These are phyloP conservation scores for Tremella yokohamensis DNA, from an alignment of 768 basidiomycete genomes.

Conservation along the genomic window DNA sequence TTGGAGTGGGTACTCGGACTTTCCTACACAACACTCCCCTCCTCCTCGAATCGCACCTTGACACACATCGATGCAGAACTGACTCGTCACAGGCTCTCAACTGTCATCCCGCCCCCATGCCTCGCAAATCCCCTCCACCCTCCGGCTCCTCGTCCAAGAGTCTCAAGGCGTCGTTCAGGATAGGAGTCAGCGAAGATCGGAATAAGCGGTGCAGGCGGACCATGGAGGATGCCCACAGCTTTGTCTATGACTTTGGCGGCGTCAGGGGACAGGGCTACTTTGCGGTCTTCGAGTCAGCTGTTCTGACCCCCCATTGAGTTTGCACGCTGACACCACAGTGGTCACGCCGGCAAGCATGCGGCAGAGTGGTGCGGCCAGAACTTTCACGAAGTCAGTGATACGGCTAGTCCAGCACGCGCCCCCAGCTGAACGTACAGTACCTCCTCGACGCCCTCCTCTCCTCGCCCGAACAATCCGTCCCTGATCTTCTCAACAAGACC, in stretches of 20 bases:
- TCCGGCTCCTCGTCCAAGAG: neutral
- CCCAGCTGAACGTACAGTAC: slow-evolving; percentile 52
- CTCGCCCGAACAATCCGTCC: slow-evolving; percentile 62
- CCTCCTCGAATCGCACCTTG: neutral
- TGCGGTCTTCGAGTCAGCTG: slow-evolving; percentile 75
- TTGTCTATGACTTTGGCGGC: slow-evolving; percentile 87
- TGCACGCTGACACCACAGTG: slow-evolving; percentile 50
- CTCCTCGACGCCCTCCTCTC: slow-evolving; percentile 68
- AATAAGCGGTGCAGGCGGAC: slow-evolving; percentile 78
- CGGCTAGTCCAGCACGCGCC: neutral
- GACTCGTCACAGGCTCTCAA: slow-evolving; percentile 61
- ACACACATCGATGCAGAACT: slow-evolving; percentile 1
- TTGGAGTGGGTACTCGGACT: slow-evolving; percentile 60
- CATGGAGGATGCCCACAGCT: slow-evolving; percentile 98
- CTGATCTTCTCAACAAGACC: slow-evolving; percentile 85
- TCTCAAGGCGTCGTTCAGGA: slow-evolving; percentile 56
- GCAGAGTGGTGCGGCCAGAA: slow-evolving; percentile 98
- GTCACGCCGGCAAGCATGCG: slow-evolving; percentile 96
- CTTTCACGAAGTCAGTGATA: slow-evolving; percentile 71
- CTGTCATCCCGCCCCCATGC: slow-evolving; percentile 59
- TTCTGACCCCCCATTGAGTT: neutral
- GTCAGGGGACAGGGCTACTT: slow-evolving; percentile 96
- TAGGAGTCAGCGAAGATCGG: slow-evolving; percentile 73
- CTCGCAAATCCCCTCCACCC: slow-evolving; percentile 5
- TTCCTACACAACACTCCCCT: neutral